Base-by-base conservation (phyloP, 345 rosid species). In the Citrus maxima region DNA sequence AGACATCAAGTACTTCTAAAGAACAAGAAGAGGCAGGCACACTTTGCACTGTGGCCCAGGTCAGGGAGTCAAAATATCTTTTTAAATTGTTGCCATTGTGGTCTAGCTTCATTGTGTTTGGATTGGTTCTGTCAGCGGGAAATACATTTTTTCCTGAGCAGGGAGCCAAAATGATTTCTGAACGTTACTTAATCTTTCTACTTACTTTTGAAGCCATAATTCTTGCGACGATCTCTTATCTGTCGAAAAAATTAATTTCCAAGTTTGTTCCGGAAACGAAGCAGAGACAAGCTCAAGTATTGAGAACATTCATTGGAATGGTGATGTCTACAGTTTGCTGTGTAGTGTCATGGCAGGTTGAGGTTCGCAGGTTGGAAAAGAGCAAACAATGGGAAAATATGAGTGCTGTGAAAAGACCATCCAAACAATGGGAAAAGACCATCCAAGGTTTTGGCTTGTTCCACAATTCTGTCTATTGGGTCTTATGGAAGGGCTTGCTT, bases 91-190 rank as follows among this genome's bases (percentile, higher is more conserved):
- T 68, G 10, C 79, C 82, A 4, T 22, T 74, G 10, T 74, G 70
- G 82, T 1, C 8, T 10, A n/a, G 64, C 62, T 80, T 80, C 64
- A 19, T 75, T 7, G 73, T 68, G 13, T 27, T 73, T 7, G 67
- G 82, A 49, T 16, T 75, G 54, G 56, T 61, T 12, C 6, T 24
- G 2, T 65, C 70, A 60, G 40, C 58, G 16, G 70, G 75, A 16
- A 22, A 46, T 10, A 68, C 71, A 21, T 59, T 80, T 55, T 75
- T 74, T 13, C 38, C 56, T 67, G 75, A 24, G 42, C 66, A 75
- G 55, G 58, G 70, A 35, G 2, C 37, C 21, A 14, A 22, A 12
- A 30, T 80, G 75, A 2, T 6, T 7, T 6, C 5, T 22, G 0
- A 28, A 18, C 0, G 2, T 7, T 67, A 25, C 9, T n/a, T 25